Percentiles rank a stretch among this genome's conserved stretches.
Evolutionary conservation across 352 stramenopile genomes (phyloP).

Genomic region (Thraustochytrium sp.): DNA sequence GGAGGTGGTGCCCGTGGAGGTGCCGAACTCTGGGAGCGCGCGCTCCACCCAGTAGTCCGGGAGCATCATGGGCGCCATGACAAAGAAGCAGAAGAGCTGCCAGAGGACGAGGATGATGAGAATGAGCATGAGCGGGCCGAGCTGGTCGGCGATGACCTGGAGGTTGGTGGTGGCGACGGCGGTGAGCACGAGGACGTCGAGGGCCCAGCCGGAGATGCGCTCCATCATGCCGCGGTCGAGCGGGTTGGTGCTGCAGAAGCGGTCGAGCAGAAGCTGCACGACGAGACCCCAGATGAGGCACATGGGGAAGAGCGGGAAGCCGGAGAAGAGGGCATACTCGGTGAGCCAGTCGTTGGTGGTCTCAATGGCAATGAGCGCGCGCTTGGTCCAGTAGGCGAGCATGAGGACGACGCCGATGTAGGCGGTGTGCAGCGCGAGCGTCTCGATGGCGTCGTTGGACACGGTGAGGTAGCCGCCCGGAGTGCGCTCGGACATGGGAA

Average conservation of each 20-base stretch:
- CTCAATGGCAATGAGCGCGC: neutral
- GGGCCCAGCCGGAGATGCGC: constrained; percentile 1
- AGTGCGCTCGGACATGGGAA: neutral
- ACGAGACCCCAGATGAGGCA: constrained; percentile 21
- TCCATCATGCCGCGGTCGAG: constrained; percentile 35
- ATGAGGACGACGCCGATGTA: neutral
- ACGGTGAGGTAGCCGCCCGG: neutral
- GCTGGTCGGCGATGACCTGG: neutral
- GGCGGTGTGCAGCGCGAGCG: neutral
- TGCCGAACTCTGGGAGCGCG: constrained; percentile 32
- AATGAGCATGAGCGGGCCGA: constrained; percentile 23
- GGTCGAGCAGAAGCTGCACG: constrained; percentile 8
- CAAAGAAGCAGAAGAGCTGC: constrained; percentile 10
- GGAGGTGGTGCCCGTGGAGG: neutral
- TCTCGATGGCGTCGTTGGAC: constrained; percentile 18
- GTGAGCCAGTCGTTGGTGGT: constrained; percentile 23
- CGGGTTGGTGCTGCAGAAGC: neutral
- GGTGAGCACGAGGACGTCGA: constrained; percentile 19
- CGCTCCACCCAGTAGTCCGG: constrained; percentile 28
- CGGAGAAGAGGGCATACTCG: constrained; percentile 32
- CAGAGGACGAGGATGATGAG: neutral
- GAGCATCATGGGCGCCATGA: constrained; percentile 9
- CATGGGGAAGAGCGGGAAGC: constrained; percentile 39
- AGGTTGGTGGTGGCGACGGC: constrained; percentile 31
- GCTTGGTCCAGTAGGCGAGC: constrained; percentile 30